Base-by-base conservation (phyloP, 805 yeast species). In the Wickerhamomyces kurtzmanii region DNA sequence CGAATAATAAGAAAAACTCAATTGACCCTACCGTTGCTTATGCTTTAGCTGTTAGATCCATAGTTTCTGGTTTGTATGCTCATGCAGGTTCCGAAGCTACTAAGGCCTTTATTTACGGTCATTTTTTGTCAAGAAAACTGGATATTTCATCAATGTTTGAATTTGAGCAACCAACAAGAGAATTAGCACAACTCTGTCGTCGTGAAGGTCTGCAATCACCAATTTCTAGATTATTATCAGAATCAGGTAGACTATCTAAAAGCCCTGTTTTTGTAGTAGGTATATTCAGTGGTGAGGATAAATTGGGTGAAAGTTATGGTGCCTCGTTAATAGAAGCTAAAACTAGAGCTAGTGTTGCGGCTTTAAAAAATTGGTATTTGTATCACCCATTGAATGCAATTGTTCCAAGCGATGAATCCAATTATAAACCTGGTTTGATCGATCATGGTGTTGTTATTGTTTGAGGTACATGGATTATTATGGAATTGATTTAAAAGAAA, bases 291-390 rank as follows among this genome's bases (percentile, higher is more conserved):
- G 97, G 96, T 20, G 64, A 65, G 10, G 73, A 74, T 38, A 76
- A 84, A 55, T 63, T 91, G 31, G 96, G 96, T 28, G 96, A 91
- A 55, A 96, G 96, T 23, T 85, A 81, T 48, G 99, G 97, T 20
- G 65, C 93, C 6, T 81, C 94, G 17, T 62, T 91, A 44, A 72
- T 70, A 39, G 97, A 91, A 57, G 96, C 96, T 20, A 83, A 86
- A 57, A 80, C 85, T 22, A 74, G 95, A 54, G 91, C 96, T 20
- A 83, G 86, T 29, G 93, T 86, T 19, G 80, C 81, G 53, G 87
- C 96, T 19, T 71, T 91, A 51, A 77, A 85, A 65, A 73, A 83
- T 34, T 91, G 91, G 78, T 91, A 91, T 59, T 68, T 93, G 47
- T 91, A 91, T 56, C 74, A 80, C 38, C 97, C 97, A 11, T 53